Percentiles rank a stretch among this genome's conserved stretches.
These are phyloP conservation scores for Cyclotella sp. DNA, from an alignment of 108 stramenopile genomes.

Conservation along the genomic window DNA sequence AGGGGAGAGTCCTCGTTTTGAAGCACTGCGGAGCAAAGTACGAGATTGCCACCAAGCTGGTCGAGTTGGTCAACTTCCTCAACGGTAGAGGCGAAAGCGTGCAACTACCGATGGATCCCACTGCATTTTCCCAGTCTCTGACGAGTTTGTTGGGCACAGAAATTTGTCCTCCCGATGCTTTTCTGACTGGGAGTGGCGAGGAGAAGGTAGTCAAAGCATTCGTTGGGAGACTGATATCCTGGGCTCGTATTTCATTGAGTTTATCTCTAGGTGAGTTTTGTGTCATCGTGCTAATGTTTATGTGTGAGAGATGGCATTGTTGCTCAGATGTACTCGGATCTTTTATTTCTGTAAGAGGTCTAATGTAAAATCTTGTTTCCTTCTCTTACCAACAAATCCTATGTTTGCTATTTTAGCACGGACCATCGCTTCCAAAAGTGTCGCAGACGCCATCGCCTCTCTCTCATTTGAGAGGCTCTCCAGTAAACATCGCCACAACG, in stretches of 20 bases:
- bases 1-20: too few species aligned
- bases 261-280: conserved; percentile 20
- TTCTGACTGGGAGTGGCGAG: conserved; percentile 12
- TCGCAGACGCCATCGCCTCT: conserved; percentile 49
- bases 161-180: not conserved
- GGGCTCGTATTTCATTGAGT: conserved; percentile 40
- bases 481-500: not conserved
- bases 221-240: conserved; percentile 30
- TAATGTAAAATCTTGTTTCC: not conserved
- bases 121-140: conserved; percentile 8
- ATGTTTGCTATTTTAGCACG: not conserved
- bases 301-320: not conserved
- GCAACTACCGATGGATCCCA: not conserved
- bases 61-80: conserved; percentile 20
- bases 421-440: conserved; percentile 31
- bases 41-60: conserved; percentile 6
- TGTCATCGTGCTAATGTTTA: not conserved
- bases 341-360: not conserved
- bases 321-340: not conserved
- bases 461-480: conserved; percentile 52
- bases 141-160: conserved; percentile 9
- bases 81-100: not conserved
- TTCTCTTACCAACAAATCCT: not conserved
- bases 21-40: not conserved
- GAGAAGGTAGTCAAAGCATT: conserved; percentile 20